phyloP scores from a whole-genome alignment of 2,329 filamentous ascomycete species.

The Celoporthe dispersa region DNA sequence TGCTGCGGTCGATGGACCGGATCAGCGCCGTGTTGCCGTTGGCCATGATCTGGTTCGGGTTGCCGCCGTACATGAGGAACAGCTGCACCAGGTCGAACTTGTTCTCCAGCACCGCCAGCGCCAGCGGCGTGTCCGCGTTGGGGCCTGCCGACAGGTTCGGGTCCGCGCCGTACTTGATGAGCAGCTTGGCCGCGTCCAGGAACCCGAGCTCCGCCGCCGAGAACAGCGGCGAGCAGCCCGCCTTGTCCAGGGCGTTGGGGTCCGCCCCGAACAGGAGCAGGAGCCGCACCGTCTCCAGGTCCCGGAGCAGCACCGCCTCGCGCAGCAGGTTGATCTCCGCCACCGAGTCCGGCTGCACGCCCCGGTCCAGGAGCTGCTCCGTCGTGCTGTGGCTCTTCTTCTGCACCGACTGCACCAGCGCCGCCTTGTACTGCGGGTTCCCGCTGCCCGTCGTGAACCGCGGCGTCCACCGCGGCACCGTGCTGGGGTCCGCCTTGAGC shows the following conservation, averaged over 20 bases:
- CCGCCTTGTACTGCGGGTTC: constrained; percentile 48
- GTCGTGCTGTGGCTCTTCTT: constrained; percentile 60
- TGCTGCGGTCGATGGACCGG: constrained; percentile 62
- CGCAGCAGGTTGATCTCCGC: constrained; percentile 53
- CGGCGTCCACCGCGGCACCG: constrained; percentile 57
- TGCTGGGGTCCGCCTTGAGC: constrained; percentile 53
- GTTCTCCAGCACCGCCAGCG: constrained; percentile 53
- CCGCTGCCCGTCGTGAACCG: constrained; percentile 49
- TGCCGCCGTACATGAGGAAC: constrained; percentile 64
- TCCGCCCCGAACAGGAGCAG: constrained; percentile 62
- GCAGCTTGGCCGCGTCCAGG: constrained; percentile 59
- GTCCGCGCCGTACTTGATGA: constrained; percentile 66
- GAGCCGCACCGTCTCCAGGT: constrained; percentile 58
- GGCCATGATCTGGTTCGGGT: constrained; percentile 56
- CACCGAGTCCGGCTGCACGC: constrained; percentile 55
- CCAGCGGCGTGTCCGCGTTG: constrained; percentile 59
- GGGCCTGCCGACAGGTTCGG: constrained; percentile 42
- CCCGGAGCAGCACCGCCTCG: constrained; percentile 55
- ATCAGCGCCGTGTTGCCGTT: constrained; percentile 66
- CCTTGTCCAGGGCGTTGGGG: constrained; percentile 54
- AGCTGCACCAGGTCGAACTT: constrained; percentile 62
- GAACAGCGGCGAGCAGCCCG: constrained; percentile 56
- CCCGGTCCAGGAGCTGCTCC: constrained; percentile 62
- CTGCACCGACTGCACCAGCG: constrained; percentile 59
- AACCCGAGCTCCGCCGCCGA: constrained; percentile 57